Evolutionary conservation across 192 early-diverging fungal genomes (phyloP).

Genomic region (Coemansia sp.): DNA sequence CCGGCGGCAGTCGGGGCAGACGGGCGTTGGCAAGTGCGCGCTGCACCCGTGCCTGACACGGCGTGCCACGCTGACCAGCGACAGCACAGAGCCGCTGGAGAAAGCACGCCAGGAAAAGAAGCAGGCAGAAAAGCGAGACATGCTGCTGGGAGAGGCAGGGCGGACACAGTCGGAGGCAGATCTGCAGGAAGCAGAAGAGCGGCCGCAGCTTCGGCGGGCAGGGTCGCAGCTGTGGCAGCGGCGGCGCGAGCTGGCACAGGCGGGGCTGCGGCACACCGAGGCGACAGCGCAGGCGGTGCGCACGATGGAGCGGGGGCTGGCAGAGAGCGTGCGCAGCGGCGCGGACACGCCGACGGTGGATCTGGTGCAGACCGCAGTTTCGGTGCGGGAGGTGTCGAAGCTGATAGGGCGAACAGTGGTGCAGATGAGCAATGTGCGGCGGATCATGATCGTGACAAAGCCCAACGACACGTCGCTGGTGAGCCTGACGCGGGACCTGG

Average conservation of each 20-base stretch:
- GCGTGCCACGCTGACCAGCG: slow-evolving; percentile 10
- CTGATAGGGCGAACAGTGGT: slow-evolving; percentile 62
- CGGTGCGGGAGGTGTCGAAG: slow-evolving; percentile 69
- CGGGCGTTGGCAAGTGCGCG: slow-evolving; percentile 40
- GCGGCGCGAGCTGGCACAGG: slow-evolving; percentile 37
- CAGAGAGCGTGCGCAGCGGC: slow-evolving; percentile 20
- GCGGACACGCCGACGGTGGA: slow-evolving; percentile 51
- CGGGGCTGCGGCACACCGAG: slow-evolving; percentile 32
- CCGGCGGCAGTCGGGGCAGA: slow-evolving; percentile 19
- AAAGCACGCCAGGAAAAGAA: not conserved
- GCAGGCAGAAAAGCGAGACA: slow-evolving; percentile 1
- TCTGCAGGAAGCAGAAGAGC: not conserved
- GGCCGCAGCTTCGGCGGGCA: not conserved
- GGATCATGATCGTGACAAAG: slow-evolving; percentile 77
- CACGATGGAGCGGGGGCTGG: slow-evolving; percentile 39
- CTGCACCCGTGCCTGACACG: slow-evolving; percentile 50
- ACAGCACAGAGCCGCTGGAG: not conserved
- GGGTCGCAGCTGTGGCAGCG: slow-evolving; percentile 24
- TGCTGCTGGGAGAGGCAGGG: not conserved
- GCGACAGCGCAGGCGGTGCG: slow-evolving; percentile 38
- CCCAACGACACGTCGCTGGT: slow-evolving; percentile 66
- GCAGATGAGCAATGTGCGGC: slow-evolving; percentile 43
- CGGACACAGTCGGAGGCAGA: slow-evolving; percentile 13
- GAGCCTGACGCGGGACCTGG: slow-evolving; percentile 65
- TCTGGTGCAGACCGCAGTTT: slow-evolving; percentile 65